phyloP scores from a whole-genome alignment of 352 stramenopile species.

The Plasmopara muralis region DNA sequence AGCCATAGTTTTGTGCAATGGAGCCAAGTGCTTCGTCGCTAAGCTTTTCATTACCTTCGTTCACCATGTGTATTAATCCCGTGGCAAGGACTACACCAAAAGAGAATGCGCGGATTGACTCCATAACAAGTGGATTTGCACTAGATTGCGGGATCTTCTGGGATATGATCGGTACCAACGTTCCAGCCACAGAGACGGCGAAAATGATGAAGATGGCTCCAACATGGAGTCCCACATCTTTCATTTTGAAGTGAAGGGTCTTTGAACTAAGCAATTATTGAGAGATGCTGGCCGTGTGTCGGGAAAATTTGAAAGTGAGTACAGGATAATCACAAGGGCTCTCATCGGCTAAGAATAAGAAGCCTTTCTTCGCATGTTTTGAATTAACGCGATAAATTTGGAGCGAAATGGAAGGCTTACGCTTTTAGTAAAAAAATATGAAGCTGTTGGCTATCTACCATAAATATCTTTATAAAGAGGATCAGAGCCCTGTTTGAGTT shows the following conservation, averaged over 20 bases:
- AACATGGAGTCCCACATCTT: conserved; percentile 29
- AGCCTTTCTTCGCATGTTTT: too few species aligned
- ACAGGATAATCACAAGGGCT: too few species aligned
- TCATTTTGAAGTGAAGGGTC: too few species aligned
- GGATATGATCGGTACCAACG: conserved; percentile 30
- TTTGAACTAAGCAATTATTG: too few species aligned
- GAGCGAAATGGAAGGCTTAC: neutral
- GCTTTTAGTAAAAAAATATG: too few species aligned
- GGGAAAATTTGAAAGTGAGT: too few species aligned
- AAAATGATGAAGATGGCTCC: conserved; percentile 42
- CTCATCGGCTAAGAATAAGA: too few species aligned
- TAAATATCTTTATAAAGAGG: too few species aligned
- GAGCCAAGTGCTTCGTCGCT: conserved; percentile 36
- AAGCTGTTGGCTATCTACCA: too few species aligned
- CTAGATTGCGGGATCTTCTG: conserved; percentile 16
- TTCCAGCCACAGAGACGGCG: conserved; percentile 23
- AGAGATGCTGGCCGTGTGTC: too few species aligned
- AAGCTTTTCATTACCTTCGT: conserved; percentile 41
- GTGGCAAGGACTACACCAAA: conserved; percentile 55
- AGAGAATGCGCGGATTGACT: conserved; percentile 39
- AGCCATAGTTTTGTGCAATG: conserved; percentile 39
- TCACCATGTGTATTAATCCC: conserved; percentile 63
- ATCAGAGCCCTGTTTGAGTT: too few species aligned
- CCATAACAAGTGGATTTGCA: conserved; percentile 26
- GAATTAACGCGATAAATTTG: too few species aligned